A percentile compares a stretch with the other conserved stretches of the same genome.
phyloP scores from a whole-genome alignment of 192 early-diverging fungal species.

The Coemansia sp. region DNA sequence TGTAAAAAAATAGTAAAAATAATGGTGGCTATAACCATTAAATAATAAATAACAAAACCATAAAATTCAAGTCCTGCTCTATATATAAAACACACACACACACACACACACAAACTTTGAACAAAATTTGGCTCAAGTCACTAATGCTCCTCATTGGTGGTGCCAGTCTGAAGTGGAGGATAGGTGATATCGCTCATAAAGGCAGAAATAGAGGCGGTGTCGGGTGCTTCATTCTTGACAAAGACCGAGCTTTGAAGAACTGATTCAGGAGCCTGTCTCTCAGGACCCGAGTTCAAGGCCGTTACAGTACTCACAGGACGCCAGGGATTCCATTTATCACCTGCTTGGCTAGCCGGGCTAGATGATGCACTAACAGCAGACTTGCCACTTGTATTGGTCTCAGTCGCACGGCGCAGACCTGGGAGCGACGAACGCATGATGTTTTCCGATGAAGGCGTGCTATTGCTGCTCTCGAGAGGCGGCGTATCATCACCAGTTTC shows the following conservation, averaged over 20 bases:
- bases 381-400: neutral
- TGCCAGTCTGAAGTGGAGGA: constrained; percentile 31
- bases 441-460: neutral
- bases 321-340: constrained; percentile 45
- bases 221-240: constrained; percentile 7
- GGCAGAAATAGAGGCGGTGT: constrained; percentile 21
- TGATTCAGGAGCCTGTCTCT: constrained; percentile 19
- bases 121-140: too few species aligned
- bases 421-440: constrained; percentile 31
- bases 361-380: neutral
- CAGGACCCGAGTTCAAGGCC: neutral
- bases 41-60: too few species aligned
- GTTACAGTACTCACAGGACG: constrained; percentile 32
- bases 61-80: too few species aligned
- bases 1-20: too few species aligned
- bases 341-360: neutral
- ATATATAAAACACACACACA: too few species aligned
- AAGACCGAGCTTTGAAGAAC: constrained; percentile 39
- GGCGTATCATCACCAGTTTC: constrained; percentile 31
- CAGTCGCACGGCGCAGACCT: constrained; percentile 22
- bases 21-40: too few species aligned
- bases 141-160: constrained; percentile 7
- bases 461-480: neutral
- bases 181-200: constrained; percentile 47
- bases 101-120: too few species aligned